phyloP scores from a whole-genome alignment of 2,329 filamentous ascomycete genomes.

The Monosporascus sp. region DNA sequence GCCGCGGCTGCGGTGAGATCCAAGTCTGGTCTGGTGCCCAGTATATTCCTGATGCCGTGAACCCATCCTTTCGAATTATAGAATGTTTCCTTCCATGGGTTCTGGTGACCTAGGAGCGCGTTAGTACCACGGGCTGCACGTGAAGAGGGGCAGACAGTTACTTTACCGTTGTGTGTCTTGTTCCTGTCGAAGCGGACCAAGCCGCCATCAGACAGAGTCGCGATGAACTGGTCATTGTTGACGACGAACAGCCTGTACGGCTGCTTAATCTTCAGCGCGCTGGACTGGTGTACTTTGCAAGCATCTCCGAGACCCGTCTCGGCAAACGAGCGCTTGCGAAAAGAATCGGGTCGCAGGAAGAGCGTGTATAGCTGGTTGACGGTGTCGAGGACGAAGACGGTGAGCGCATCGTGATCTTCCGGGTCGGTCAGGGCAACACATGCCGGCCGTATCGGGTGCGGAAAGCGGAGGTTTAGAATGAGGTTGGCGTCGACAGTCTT shows the following conservation, averaged over 20 bases:
- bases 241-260: constrained; percentile 78
- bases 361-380: constrained; percentile 80
- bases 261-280: constrained; percentile 68
- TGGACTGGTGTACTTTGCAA: constrained; percentile 68
- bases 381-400: constrained; percentile 60
- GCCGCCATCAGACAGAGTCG: constrained; percentile 76
- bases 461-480: constrained; percentile 73
- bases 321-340: constrained; percentile 62
- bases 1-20: constrained; percentile 65
- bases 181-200: constrained; percentile 66
- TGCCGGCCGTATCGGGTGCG: constrained; percentile 64
- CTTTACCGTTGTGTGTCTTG: constrained; percentile 41
- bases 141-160: constrained; percentile 3
- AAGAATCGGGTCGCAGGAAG: constrained; percentile 76
- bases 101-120: constrained; percentile 20
- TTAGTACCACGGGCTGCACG: constrained; percentile 9
- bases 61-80: constrained; percentile 71
- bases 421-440: constrained; percentile 82
- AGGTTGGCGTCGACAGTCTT: constrained; percentile 65
- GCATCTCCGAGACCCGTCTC: constrained; percentile 71
- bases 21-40: constrained; percentile 58
- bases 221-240: constrained; percentile 66
- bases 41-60: constrained; percentile 59
- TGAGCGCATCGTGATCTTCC: constrained; percentile 54
- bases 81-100: constrained; percentile 65